Evolutionary conservation across 106 monocot species (phyloP).

Genomic region (Hemerocallis citrina): DNA sequence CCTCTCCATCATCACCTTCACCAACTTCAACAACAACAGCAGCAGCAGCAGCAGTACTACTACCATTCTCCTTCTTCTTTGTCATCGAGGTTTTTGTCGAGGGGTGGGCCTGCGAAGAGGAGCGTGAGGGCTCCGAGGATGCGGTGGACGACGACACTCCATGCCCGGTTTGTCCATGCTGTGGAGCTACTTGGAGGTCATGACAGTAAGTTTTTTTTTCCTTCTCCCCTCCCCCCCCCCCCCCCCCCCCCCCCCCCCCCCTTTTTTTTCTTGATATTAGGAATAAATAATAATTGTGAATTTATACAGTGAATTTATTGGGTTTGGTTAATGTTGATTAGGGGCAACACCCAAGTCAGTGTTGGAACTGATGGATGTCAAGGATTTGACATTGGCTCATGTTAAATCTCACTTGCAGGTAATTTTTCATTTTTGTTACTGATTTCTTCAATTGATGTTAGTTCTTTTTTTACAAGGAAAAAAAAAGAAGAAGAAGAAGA

Average conservation of each 20-base stretch:
- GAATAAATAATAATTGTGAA: neutral
- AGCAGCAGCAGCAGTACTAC: neutral
- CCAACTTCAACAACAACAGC: neutral
- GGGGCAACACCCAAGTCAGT: conserved; percentile 63
- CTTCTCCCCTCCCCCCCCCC: too few species aligned
- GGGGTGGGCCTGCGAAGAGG: conserved; percentile 23
- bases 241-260: too few species aligned
- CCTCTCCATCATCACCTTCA: neutral
- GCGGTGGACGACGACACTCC: conserved; percentile 49
- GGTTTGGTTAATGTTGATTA: conserved; percentile 2
- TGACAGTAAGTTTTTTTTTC: conserved; percentile 23
- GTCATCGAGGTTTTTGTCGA: conserved; percentile 16
- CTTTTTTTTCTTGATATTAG: neutral
- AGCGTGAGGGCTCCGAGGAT: conserved; percentile 49
- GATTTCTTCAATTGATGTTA: too few species aligned
- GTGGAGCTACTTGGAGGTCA: conserved; percentile 52
- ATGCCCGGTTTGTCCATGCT: conserved; percentile 50
- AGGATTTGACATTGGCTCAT: conserved; percentile 45
- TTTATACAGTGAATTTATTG: neutral
- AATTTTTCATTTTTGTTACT: too few species aligned
- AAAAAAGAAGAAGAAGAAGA: conserved; percentile 1
- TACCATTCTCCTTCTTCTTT: neutral
- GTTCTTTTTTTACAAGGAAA: too few species aligned
- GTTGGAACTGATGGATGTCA: conserved; percentile 62
- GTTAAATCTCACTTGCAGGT: conserved; percentile 49